phyloP scores from a whole-genome alignment of 805 yeast genomes.

The Metschnikowia picachoensis region DNA sequence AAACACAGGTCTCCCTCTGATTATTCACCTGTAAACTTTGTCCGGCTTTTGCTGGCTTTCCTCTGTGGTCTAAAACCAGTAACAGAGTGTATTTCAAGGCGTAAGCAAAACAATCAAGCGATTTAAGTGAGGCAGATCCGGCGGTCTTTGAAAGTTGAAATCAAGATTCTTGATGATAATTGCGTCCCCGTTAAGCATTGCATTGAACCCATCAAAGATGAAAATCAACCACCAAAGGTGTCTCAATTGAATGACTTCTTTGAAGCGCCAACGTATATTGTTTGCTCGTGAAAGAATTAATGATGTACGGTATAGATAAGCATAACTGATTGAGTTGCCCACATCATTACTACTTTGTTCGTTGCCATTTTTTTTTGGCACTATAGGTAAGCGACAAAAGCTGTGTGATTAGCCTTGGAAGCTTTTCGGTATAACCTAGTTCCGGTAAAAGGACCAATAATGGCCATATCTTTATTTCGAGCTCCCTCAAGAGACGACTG shows the following conservation, averaged over 20 bases:
- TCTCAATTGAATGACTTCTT: slow-evolving; percentile 14
- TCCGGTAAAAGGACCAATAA: slow-evolving; percentile 21
- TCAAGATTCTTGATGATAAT: slow-evolving; percentile 17
- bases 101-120: slow-evolving; percentile 15
- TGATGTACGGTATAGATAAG: slow-evolving; percentile 19
- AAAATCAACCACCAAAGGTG: slow-evolving; percentile 22
- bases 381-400: slow-evolving; percentile 19
- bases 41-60: not conserved
- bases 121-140: slow-evolving; percentile 11
- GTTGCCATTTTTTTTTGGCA: slow-evolving; percentile 20
- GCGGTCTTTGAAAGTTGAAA: slow-evolving; percentile 15
- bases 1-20: slow-evolving; percentile 14
- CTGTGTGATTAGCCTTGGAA: slow-evolving; percentile 18
- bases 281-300: slow-evolving; percentile 13
- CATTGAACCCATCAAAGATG: slow-evolving; percentile 20
- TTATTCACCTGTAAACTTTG: slow-evolving; percentile 1
- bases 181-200: slow-evolving; percentile 15
- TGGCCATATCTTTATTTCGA: slow-evolving; percentile 22
- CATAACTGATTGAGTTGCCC: slow-evolving; percentile 18
- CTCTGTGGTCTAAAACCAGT: slow-evolving; percentile 16
- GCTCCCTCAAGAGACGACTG: slow-evolving; percentile 11
- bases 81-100: slow-evolving; percentile 14
- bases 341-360: slow-evolving; percentile 23
- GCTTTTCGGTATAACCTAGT: slow-evolving; percentile 21
- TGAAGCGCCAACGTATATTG: slow-evolving; percentile 10